Percentiles rank a stretch among this genome's conserved stretches.
Conservation (phyloP, 495 filamentous ascomycete genomes). For the Xylaria telfairii region DNA sequence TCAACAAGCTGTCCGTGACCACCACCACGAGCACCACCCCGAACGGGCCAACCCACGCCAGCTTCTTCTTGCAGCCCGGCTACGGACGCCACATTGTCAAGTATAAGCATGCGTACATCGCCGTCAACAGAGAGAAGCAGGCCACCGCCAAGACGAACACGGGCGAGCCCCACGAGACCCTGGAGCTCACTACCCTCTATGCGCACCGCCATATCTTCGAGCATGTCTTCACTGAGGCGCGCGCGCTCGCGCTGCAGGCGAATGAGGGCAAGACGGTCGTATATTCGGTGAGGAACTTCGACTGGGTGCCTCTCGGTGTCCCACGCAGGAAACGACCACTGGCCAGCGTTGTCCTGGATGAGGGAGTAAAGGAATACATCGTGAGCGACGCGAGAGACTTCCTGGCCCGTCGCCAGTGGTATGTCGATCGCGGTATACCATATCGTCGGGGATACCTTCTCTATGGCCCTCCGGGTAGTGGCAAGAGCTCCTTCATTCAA, state of each 20-base stretch:
- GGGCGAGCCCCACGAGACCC: constrained; percentile 90
- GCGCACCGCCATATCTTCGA: constrained; percentile 84
- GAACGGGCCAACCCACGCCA: constrained; percentile 70
- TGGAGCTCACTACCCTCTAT: constrained; percentile 92
- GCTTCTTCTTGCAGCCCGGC: constrained; percentile 88
- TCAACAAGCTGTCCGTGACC: constrained; percentile 55
- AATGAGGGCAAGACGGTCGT: constrained; percentile 95
- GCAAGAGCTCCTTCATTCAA: constrained; percentile 96
- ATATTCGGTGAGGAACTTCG: constrained; percentile 79
- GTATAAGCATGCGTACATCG: constrained; percentile 80
- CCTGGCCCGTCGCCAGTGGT: constrained; percentile 79
- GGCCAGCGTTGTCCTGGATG: constrained; percentile 84
- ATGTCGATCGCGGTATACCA: constrained; percentile 91
- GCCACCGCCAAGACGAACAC: constrained; percentile 72
- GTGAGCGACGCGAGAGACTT: constrained; percentile 87
- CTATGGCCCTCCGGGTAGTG: constrained; percentile 91
- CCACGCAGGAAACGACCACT: constrained; percentile 86
- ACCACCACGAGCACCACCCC: constrained; percentile 65
- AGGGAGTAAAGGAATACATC: constrained; percentile 85
- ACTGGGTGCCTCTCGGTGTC: constrained; percentile 81
- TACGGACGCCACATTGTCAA: constrained; percentile 86
- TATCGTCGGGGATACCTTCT: constrained; percentile 93
- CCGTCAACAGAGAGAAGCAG: constrained; percentile 83
- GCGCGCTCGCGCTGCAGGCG: constrained; percentile 72
- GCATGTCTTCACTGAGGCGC: constrained; percentile 83